Evolutionary conservation across 192 early-diverging fungal genomes (phyloP), one percentile per base, ranked within the genome.

Genomic region (Podila epigama): DNA sequence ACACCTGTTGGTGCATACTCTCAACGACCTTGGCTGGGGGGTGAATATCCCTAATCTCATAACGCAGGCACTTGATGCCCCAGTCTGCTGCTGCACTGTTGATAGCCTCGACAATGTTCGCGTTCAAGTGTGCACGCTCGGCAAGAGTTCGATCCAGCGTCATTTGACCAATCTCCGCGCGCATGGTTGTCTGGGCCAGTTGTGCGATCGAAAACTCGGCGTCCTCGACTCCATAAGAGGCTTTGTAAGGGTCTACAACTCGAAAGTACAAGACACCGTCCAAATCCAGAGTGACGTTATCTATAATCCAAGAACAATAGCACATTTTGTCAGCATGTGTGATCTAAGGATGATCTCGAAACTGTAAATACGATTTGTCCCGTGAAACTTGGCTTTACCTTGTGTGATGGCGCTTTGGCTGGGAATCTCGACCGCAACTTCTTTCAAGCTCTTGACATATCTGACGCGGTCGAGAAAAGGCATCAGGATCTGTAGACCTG

Each of bases 131-230:
- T 41, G 94, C 92, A 77, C 97, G 90, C 80, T 99, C 95, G 0
- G 96, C 95, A 58, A 99, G 82, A 16, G 97, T 99, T 12, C 92
- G 89, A 79, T 99, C 97, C 68, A 99, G 82, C 4, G 95, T 98
- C 91, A 99, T 92, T 82, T 97, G 95, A 39, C 97, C 97, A 72
- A 99, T 99, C 75, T 99, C 97, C 5, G 97, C 96, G 40, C 97
- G 92, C 97, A 99, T 97, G 1, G 97, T 97, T 7, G 97, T 99
- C 80, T 99, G 97, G n/a, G 97, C 97, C 62, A 99, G 86, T 81
- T 99, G 97, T 6, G 94, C 88, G 40, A 99, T 84, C 15, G 97
- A 95, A 83, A 96, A 99, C 77, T 97, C 95, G 29, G 93, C 91
- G 79, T 99, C 89, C 61, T 95, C 95, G 7, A 98, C 93, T 25